Evolutionary conservation across 164 flowering plant species (phyloP), one percentile per base, ranked within the genome.

Genomic region (Santalum album): DNA sequence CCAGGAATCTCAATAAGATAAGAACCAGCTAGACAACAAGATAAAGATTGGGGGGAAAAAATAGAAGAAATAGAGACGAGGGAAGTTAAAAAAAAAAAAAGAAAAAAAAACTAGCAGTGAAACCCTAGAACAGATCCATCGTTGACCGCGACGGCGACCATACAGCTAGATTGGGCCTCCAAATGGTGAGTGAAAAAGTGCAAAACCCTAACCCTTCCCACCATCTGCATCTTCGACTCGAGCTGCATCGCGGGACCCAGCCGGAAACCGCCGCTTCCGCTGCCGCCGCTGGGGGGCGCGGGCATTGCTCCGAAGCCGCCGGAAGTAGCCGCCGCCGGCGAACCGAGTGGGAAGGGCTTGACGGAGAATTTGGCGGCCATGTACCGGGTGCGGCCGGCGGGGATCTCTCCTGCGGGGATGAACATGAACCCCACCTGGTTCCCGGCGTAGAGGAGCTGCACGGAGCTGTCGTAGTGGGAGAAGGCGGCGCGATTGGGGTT

Each of bases 321-420:
- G n/a, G n/a, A n/a, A 51, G 60, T 50, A 24, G 1, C 50, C 39
- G 36, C 32, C 3, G 53, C 34, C 49, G 65, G 10, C 6, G 56
- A 19, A 4, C 49, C 17, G 15, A 89, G 19, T 1, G 92, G 91
- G 66, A 92, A 84, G 0, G 89, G 68, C 65, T 80, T 53, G 44
- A 87, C 96, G 53, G 89, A 56, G 61, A 92, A 92, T 6, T 83
- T 89, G 51, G 95, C 96, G 19, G 90, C 76, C 85, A 92, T 80
- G 73, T 77, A 78, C 75, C 78, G 74, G 19, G 87, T 82, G 48
- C 57, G 69, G 29, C 91, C 90, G 25, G 90, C 57, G 42, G 54
- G 70, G 75, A 92, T 80, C 56, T 73, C 73, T 0, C 99, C 99
- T 44, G 96, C 96, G 53, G 99, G 99, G 5, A 92, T 77, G 83